Conservation (phyloP, 805 yeast genomes). For the Candida nonsorbophila region DNA sequence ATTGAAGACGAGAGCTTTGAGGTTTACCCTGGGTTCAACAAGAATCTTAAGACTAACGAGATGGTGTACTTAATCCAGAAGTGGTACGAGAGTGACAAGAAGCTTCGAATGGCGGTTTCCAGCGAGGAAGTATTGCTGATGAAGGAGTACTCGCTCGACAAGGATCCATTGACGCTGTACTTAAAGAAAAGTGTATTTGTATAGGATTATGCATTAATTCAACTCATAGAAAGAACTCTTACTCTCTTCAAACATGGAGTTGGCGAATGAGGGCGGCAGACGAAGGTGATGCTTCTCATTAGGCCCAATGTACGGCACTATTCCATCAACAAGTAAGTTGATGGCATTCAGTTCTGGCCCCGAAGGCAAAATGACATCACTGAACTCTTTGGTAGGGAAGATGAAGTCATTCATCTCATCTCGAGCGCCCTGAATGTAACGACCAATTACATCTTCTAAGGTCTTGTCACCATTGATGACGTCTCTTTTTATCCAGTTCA, state of each 20-base stretch:
- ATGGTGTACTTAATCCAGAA: conserved; percentile 58
- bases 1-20: conserved; percentile 57
- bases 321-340: conserved; percentile 58
- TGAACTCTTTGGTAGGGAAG: conserved; percentile 61
- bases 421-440: conserved; percentile 53
- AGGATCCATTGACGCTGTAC: conserved; percentile 48
- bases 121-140: conserved; percentile 41
- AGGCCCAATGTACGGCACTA: conserved; percentile 32
- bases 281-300: no score
- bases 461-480: conserved; percentile 15
- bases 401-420: conserved; percentile 66
- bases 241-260: conserved; percentile 31
- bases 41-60: conserved; percentile 40
- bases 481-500: conserved; percentile 64
- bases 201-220: conserved; percentile 11
- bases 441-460: conserved; percentile 33
- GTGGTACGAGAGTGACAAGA: conserved; percentile 66
- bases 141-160: conserved; percentile 42
- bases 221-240: conserved; percentile 42
- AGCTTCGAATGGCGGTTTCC: conserved; percentile 52
- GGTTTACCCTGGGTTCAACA: conserved; percentile 41
- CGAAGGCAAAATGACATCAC: conserved; percentile 70
- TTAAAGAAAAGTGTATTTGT: conserved; percentile 11
- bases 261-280: conserved; percentile 1
- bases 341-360: conserved; percentile 62